phyloP scores from a whole-genome alignment of 768 basidiomycete species.

The Termitomyces sp. region DNA sequence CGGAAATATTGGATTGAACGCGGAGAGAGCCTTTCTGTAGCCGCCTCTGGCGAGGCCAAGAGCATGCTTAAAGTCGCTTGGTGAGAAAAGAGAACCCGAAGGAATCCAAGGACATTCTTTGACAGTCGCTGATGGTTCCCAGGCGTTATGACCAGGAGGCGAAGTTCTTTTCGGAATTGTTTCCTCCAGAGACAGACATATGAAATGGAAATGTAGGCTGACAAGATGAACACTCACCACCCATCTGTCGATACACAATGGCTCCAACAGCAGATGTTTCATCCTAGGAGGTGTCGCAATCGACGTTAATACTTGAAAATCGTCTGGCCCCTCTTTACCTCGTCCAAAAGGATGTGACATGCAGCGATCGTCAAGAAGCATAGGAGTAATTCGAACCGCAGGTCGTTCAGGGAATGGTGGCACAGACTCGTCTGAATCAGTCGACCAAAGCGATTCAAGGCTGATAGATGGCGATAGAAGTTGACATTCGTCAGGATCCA shows the following conservation, averaged over 20 bases:
- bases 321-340: slow-evolving; percentile 4
- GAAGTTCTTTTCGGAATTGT: slow-evolving; percentile 2
- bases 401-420: slow-evolving; percentile 16
- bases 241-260: slow-evolving; percentile 14
- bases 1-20: slow-evolving; percentile 1
- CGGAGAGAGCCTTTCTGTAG: background rate
- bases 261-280: slow-evolving; percentile 7
- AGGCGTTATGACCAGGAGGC: slow-evolving; percentile 12
- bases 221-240: slow-evolving; percentile 5
- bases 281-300: slow-evolving; percentile 12
- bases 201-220: background rate
- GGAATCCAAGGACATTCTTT: slow-evolving; percentile 11
- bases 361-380: slow-evolving; percentile 11
- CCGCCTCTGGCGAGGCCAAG: slow-evolving; percentile 2
- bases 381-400: slow-evolving; percentile 1
- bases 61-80: slow-evolving; percentile 6
- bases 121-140: slow-evolving; percentile 3
- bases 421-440: slow-evolving; percentile 13
- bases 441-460: slow-evolving; percentile 14
- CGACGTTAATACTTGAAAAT: slow-evolving; percentile 6
- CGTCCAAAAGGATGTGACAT: slow-evolving; percentile 7
- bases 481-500: slow-evolving; percentile 10
- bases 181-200: background rate
- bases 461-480: slow-evolving; percentile 14
- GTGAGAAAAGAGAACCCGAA: slow-evolving; percentile 13